Evolutionary conservation across 768 basidiomycete genomes (phyloP), one percentile per base, ranked within the genome.

Genomic region (Tephrocybe rancida): DNA sequence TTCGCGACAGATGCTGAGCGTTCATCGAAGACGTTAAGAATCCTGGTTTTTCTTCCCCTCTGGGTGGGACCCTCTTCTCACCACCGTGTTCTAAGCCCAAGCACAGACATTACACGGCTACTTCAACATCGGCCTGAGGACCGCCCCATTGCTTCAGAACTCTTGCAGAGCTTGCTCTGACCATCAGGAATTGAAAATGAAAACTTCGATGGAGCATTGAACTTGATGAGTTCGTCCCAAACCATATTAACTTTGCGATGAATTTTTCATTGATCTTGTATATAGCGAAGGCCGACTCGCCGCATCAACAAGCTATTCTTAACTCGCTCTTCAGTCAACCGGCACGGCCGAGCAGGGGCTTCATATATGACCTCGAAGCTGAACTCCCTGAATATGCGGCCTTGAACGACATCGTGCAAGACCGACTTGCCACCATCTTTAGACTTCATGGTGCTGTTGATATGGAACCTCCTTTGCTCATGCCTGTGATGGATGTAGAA

Each of bases 381-480:
- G 85, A 87, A 57, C 70, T 82, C 19, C 84, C 87, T 4, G 87
- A 90, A 64, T 81, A 91, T 68, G 76, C 85, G 6, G 77, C 84
- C 19, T 66, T 95, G 59, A 88, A 85, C 60, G 82, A 84, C 10
- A 83, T 87, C 3, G 90, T 95, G 5, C 80, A 88, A 56, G 90
- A 95, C 44, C 84, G 85, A 16, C 73, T 97, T 4, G 76, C 82
- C 2, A 73, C 86, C 1, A 85, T 95, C 16, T 95, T 96, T 69
- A 83, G 87, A 32, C 78, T 95, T 4, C 95, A 95, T 63, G 95
- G 95, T 5, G 95, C 95, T 3, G 84, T 96, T 1, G 85, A 94
- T 57, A 87, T 88, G 70, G 90, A 91, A 60, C 88, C 93, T 0
- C 88, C 93, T 0, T 69, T 95, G n/a, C 74, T 97, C 10, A 83